Evolutionary conservation across 805 yeast species (phyloP), one percentile per base, ranked within the genome.

Genomic region (Kodamaea nitidulidarum): DNA sequence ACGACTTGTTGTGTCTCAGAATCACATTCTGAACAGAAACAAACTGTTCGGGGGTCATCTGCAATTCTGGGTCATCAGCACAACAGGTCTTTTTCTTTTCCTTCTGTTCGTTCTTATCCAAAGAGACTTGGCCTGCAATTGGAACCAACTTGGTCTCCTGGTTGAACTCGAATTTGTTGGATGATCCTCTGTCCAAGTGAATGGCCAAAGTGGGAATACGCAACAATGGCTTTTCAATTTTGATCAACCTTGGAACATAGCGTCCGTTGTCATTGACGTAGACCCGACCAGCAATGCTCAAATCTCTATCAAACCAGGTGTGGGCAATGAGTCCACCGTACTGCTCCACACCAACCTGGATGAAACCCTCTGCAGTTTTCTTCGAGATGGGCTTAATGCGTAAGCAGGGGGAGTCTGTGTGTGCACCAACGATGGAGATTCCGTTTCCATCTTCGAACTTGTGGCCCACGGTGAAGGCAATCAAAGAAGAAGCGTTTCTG

Each of bases 241-340:
- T 86, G 42, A 93, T 77, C 44, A 93, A 69, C 52, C 73, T 79
- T 3, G 95, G 76, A 35, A 76, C 75, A 41, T 64, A 71, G 39
- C 72, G 67, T 7, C 77, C 82, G 4, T 61, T 47, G 3, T 58
- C 63, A 29, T 65, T 71, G 12, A 86, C 83, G 56, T 81, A 81
- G 1, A 91, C 95, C 49, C 98, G 73, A 11, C 98, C 98, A 7
- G 97, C 98, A 43, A 88, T 67, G 27, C 91, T 75, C 50, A 93
- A 72, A 59, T 91, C 97, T 43, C 97, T 78, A 60, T 91, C 98
- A 55, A 93, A 91, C 97, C 98, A 91, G 4, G 96, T 78, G 57
- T 87, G 96, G 80, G 97, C 93, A 40, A 90, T 80, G 36, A 96
- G 93, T 25, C 98, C 98, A 41, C 98, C 98, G 55, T 91, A 91